These are phyloP conservation scores for Phytopythium cucurbitacearum DNA, from an alignment of 352 stramenopile species.

Conservation along the genomic window DNA sequence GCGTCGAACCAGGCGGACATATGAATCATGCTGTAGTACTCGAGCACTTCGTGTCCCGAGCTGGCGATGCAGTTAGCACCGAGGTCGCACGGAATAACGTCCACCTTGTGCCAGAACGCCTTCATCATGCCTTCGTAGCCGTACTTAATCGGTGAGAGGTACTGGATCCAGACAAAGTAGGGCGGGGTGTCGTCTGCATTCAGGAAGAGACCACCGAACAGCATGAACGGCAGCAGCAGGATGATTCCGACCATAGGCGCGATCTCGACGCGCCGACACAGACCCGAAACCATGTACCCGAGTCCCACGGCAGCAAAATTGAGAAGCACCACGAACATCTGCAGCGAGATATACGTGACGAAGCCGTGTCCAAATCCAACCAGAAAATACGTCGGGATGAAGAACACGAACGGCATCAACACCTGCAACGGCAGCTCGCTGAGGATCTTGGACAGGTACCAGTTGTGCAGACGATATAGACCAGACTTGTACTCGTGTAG, in stretches of 20 bases:
- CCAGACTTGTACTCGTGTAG: constrained; percentile 39
- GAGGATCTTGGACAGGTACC: constrained; percentile 46
- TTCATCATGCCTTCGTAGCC: constrained; percentile 41
- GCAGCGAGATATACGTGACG: constrained; percentile 30
- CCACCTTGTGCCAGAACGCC: constrained; percentile 33
- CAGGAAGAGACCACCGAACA: constrained; percentile 47
- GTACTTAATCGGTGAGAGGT: constrained; percentile 57
- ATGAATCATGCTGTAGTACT: constrained; percentile 39
- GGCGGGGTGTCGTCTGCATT: constrained; percentile 25
- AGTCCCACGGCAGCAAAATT: constrained; percentile 24
- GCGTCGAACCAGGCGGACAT: constrained; percentile 18
- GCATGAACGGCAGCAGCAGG: constrained; percentile 36
- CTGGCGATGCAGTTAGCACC: constrained; percentile 22
- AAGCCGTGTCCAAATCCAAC: constrained; percentile 29
- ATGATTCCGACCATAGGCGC: constrained; percentile 38
- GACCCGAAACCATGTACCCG: constrained; percentile 36
- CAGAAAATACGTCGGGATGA: constrained; percentile 39
- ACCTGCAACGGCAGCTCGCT: constrained; percentile 46
- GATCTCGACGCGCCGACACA: constrained; percentile 23
- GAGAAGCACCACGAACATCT: constrained; percentile 29
- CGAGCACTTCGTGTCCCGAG: constrained; percentile 22
- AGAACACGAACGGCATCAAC: constrained; percentile 30
- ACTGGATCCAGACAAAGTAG: constrained; percentile 59
- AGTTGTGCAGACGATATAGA: constrained; percentile 31
- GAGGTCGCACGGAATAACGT: constrained; percentile 27